Percentiles rank a stretch among this genome's conserved stretches.
These are phyloP conservation scores for Podaxis pistillaris DNA, from an alignment of 768 basidiomycete genomes.

Conservation along the genomic window DNA sequence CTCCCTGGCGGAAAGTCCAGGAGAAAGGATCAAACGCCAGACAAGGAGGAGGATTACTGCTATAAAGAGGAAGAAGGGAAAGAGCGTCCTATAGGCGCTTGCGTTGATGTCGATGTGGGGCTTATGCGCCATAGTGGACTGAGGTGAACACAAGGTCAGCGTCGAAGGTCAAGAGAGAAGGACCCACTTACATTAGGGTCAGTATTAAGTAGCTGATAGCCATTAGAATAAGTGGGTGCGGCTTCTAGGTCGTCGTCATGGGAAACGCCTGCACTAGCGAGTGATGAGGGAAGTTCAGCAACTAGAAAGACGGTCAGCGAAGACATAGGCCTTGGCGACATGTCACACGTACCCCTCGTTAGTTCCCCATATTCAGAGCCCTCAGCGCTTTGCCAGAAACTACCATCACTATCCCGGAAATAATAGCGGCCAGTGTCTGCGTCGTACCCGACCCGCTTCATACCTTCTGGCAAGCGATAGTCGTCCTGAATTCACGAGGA, in stretches of 20 bases:
- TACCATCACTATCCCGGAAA: constrained; percentile 57
- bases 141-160: constrained; percentile 2
- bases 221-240: constrained; percentile 49
- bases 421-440: constrained; percentile 65
- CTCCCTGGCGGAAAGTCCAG: constrained; percentile 33
- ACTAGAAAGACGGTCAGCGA: constrained; percentile 21
- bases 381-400: constrained; percentile 54
- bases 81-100: constrained; percentile 57
- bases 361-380: constrained; percentile 64
- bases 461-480: constrained; percentile 51
- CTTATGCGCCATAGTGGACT: constrained; percentile 28
- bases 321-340: background rate
- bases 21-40: constrained; percentile 56
- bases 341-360: constrained; percentile 37
- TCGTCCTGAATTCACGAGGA: constrained; percentile 38
- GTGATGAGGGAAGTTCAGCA: constrained; percentile 26
- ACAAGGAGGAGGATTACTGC: constrained; percentile 60
- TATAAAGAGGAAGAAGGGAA: constrained; percentile 73
- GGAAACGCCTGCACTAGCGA: constrained; percentile 13
- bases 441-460: constrained; percentile 76
- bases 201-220: constrained; percentile 51
- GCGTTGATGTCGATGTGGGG: constrained; percentile 31
- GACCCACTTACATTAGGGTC: constrained; percentile 39
- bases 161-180: background rate
- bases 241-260: constrained; percentile 54